Evolutionary conservation across 1,284 basidiomycete species (phyloP).

Genomic region (Pyrrhoderma noxium): DNA sequence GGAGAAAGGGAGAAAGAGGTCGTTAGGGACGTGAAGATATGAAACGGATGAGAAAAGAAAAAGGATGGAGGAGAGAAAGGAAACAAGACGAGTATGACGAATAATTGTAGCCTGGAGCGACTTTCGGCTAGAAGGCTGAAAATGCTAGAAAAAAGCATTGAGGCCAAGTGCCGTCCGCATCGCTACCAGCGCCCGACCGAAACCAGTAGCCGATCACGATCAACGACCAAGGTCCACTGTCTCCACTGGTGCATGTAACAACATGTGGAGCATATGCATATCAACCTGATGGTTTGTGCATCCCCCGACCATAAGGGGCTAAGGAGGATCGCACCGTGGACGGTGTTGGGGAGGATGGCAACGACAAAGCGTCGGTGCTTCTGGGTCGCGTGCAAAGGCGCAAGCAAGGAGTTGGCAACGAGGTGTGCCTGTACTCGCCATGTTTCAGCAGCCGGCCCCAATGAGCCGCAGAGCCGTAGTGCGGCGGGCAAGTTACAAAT

Average conservation of each 20-base stretch:
- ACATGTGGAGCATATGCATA: conserved; percentile 1
- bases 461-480: too few species aligned
- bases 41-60: not conserved
- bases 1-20: not conserved
- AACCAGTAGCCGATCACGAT: conserved; percentile 1
- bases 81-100: conserved; percentile 6
- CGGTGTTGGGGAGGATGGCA: too few species aligned
- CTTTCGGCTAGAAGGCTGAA: conserved; percentile 1
- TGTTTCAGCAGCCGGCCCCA: too few species aligned
- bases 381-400: too few species aligned
- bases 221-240: not conserved
- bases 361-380: too few species aligned
- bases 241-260: not conserved
- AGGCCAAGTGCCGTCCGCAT: not conserved
- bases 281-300: too few species aligned
- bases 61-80: conserved; percentile 6
- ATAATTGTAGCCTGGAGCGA: too few species aligned
- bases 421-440: too few species aligned
- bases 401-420: too few species aligned
- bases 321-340: too few species aligned
- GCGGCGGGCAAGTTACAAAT: too few species aligned
- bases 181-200: not conserved
- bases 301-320: too few species aligned
- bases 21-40: conserved; percentile 5
- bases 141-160: not conserved